phyloP scores from a whole-genome alignment of 2,329 filamentous ascomycete species.

The Fusarium caatingaense region DNA sequence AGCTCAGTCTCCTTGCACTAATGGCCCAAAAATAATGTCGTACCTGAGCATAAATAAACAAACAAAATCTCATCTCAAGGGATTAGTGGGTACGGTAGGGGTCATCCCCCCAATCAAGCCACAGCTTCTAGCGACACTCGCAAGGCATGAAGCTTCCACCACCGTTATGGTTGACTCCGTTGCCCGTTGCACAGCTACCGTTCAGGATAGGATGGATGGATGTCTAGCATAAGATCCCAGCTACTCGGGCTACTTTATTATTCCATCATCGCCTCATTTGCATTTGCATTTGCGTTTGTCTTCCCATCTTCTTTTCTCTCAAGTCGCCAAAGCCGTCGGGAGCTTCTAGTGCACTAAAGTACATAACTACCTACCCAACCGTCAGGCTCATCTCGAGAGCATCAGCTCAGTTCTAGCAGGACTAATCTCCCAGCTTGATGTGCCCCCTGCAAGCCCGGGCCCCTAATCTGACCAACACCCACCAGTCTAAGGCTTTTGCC shows the following conservation, averaged over 20 bases:
- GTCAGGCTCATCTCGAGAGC: conserved; percentile 19
- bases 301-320: conserved; percentile 4
- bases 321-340: conserved; percentile 2
- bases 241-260: conserved; percentile 40
- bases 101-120: conserved; percentile 33
- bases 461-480: conserved; percentile 45
- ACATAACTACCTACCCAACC: not conserved
- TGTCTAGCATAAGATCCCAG: conserved; percentile 28
- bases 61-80: conserved; percentile 48
- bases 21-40: conserved; percentile 42
- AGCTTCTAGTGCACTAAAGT: conserved; percentile 2
- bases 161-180: conserved; percentile 42
- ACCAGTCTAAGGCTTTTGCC: conserved; percentile 29
- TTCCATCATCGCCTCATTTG: conserved; percentile 30
- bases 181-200: conserved; percentile 47
- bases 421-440: conserved; percentile 42
- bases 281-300: conserved; percentile 19
- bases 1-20: conserved; percentile 37
- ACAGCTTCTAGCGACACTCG: conserved; percentile 27
- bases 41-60: conserved; percentile 51
- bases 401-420: conserved; percentile 39
- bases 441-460: conserved; percentile 40
- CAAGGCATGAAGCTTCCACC: conserved; percentile 32
- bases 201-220: conserved; percentile 21
- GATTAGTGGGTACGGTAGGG: conserved; percentile 31